Conservation (phyloP, 768 basidiomycete species). For the Calocybe cyanea region DNA sequence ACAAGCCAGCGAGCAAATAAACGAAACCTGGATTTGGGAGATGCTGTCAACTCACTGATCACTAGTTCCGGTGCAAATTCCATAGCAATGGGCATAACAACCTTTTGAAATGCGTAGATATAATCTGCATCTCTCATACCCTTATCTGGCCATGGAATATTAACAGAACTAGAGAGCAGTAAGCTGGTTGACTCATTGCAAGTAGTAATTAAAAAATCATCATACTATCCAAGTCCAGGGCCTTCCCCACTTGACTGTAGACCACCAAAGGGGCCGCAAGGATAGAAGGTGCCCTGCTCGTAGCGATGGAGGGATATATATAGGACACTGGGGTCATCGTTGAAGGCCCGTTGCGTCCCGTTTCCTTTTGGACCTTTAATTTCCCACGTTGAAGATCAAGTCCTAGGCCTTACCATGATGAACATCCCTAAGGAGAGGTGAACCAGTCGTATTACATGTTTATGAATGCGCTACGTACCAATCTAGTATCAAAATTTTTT, state of each 20-base stretch:
- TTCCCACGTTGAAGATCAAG: not conserved
- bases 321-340: conserved; percentile 86
- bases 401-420: conserved; percentile 61
- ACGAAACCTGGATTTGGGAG: not conserved
- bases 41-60: conserved; percentile 62
- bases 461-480: conserved; percentile 57
- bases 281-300: conserved; percentile 89
- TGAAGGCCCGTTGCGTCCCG: conserved; percentile 94
- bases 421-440: conserved; percentile 58
- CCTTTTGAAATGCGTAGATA: conserved; percentile 90
- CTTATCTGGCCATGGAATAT: conserved; percentile 87
- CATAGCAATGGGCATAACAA: conserved; percentile 95
- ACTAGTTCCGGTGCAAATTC: conserved; percentile 97
- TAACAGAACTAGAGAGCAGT: conserved; percentile 67
- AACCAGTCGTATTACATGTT: conserved; percentile 2
- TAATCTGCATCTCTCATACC: conserved; percentile 97
- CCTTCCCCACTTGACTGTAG: conserved; percentile 86
- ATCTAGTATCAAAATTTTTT: conserved; percentile 87
- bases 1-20: conserved; percentile 4
- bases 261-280: conserved; percentile 86
- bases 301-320: conserved; percentile 96
- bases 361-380: conserved; percentile 58
- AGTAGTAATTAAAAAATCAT: conserved; percentile 14
- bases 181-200: conserved; percentile 6
- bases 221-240: conserved; percentile 81